Percentiles rank a stretch among this genome's conserved stretches.
These are phyloP conservation scores for Metschnikowia vanudenii DNA, from an alignment of 805 yeast species.

Conservation along the genomic window DNA sequence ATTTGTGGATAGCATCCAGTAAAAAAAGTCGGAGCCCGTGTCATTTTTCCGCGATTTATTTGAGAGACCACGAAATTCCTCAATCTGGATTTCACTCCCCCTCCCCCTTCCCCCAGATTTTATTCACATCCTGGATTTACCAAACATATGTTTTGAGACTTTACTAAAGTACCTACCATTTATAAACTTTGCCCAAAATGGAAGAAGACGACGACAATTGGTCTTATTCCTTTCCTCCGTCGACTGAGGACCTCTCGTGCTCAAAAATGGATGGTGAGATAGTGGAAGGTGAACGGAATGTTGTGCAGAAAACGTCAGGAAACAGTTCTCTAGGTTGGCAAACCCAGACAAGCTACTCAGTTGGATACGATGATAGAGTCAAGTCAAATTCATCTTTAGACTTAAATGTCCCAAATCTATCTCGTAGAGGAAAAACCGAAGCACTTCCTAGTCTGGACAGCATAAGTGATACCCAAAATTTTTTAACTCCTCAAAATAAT, in stretches of 20 bases:
- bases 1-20: no score
- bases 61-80: not conserved
- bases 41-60: not conserved
- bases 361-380: not conserved
- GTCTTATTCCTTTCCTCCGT: conserved; percentile 41
- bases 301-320: no score
- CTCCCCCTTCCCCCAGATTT: no score
- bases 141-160: no score
- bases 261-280: not conserved
- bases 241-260: conserved; percentile 30
- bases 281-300: not conserved
- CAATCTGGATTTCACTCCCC: no score
- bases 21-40: no score
- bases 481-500: not conserved
- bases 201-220: conserved; percentile 43
- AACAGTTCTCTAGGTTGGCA: no score
- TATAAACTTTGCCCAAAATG: not conserved
- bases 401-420: not conserved
- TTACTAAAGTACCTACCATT: no score
- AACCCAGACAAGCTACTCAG: not conserved
- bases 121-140: no score
- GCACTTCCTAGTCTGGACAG: not conserved
- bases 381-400: not conserved
- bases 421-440: not conserved
- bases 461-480: not conserved